Base-by-base conservation (phyloP, 768 basidiomycete species). In the Podaxis rugospora region DNA sequence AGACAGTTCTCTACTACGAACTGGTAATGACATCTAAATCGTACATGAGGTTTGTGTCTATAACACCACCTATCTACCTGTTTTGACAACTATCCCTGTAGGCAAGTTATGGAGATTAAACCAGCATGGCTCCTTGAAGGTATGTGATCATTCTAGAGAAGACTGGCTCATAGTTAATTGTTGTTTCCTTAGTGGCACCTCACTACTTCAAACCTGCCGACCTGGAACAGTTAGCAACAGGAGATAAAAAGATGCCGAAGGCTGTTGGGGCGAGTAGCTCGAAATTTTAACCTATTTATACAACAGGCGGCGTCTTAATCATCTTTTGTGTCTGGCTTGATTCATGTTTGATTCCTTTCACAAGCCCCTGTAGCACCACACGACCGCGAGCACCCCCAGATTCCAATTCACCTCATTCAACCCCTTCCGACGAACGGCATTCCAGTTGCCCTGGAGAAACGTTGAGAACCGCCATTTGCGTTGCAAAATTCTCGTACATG, bases 61-160 rank as follows among this genome's bases (percentile, higher is more conserved):
- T 1, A 21, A 39, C 10, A 7, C 11, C 18, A 42, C 58, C 42
- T 63, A 25, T 32, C 55, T 10, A 14, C 21, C 32, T 32, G 1
- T 11, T 35, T 18, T 39, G 25, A 49, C 37, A 18, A 21, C 27
- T 14, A 59, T 47, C 25, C 37, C 61, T 44, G n/a, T 64, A 89
- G 92, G 63, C 95, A 98, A 80, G 83, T 95, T 40, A 98, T 98
- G 95, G 97, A 98, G 68, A 98, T 98, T 70, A 98, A 98, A 71
- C 92, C 96, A 3, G 71, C 85, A 25, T 98, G 97, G 97, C 72
- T 98, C 35, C 72, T 97, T 46, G 96, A 98, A 82, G 90, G 92
- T 88, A 58, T 58, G 85, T 77, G 18, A 44, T 21, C 14, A 21
- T 71, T 27, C 37, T 25, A 21, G 32, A 57, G 13, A 9, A 35